These are phyloP conservation scores for Arthromyces matolae DNA, from an alignment of 768 basidiomycete genomes.

Conservation along the genomic window DNA sequence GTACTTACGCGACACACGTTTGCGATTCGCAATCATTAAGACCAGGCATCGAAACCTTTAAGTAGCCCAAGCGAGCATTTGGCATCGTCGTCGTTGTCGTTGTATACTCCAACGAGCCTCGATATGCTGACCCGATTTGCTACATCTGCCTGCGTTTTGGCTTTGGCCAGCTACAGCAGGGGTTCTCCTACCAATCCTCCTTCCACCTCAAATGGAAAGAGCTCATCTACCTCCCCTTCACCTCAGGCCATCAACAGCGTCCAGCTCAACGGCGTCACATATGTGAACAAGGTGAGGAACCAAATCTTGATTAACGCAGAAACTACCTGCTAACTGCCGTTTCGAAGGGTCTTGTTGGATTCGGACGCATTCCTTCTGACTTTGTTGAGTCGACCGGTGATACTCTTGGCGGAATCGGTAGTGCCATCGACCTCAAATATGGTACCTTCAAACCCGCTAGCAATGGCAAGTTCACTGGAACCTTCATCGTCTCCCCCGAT, in stretches of 20 bases:
- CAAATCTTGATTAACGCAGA: neutral
- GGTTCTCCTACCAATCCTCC: neutral
- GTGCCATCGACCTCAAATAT: slow-evolving; percentile 53
- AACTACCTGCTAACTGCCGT: neutral
- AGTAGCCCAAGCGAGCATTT: no score
- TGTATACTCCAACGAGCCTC: no score
- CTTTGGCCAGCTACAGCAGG: neutral
- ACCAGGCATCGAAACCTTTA: no score
- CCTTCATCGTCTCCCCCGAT: slow-evolving; percentile 48
- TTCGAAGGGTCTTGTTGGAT: slow-evolving; percentile 51
- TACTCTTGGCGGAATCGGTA: slow-evolving; percentile 61
- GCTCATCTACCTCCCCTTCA: neutral
- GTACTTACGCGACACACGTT: no score
- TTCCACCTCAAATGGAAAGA: neutral
- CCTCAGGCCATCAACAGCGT: slow-evolving; percentile 3
- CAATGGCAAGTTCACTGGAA: slow-evolving; percentile 40
- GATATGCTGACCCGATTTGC: no score
- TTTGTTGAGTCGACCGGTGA: slow-evolving; percentile 54
- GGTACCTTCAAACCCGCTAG: slow-evolving; percentile 36
- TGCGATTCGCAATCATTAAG: no score
- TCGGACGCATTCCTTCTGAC: slow-evolving; percentile 59
- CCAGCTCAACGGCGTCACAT: slow-evolving; percentile 4
- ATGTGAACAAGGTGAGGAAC: slow-evolving; percentile 10
- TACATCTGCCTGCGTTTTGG: slow-evolving; percentile 5
- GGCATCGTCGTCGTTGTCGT: no score